Conservation (phyloP, 192 early-diverging fungal species). For the Blastocladiella britannica region DNA sequence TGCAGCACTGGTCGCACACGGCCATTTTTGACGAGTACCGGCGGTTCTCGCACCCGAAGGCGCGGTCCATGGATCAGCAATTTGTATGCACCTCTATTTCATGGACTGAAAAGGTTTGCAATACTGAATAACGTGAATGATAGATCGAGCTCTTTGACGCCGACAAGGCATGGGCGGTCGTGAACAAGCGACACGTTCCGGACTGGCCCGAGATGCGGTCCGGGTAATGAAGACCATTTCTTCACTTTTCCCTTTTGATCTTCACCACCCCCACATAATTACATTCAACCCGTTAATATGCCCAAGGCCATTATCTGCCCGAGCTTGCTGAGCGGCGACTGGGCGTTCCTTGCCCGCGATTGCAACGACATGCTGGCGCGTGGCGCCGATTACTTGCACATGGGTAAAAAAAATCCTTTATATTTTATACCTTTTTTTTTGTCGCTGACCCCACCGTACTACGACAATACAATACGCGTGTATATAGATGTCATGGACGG, state of each 20-base stretch:
- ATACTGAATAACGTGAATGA: too few species aligned
- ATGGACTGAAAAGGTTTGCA: not conserved
- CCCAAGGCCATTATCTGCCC: slow-evolving; percentile 68
- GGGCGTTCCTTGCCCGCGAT: slow-evolving; percentile 63
- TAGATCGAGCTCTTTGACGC: slow-evolving; percentile 64
- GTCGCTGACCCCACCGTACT: too few species aligned
- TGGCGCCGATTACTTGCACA: slow-evolving; percentile 83
- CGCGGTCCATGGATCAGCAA: slow-evolving; percentile 65
- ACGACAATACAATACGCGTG: too few species aligned
- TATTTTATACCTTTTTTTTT: too few species aligned
- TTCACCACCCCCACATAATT: too few species aligned
- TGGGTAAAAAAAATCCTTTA: too few species aligned
- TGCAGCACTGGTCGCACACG: slow-evolving; percentile 84
- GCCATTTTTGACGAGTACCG: slow-evolving; percentile 98
- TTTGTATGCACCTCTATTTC: slow-evolving; percentile 16
- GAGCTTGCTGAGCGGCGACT: slow-evolving; percentile 78
- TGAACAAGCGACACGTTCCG: slow-evolving; percentile 34
- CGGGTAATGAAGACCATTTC: too few species aligned
- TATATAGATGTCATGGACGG: slow-evolving; percentile 83
- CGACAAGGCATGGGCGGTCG: slow-evolving; percentile 36
- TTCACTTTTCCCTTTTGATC: too few species aligned
- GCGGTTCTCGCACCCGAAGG: slow-evolving; percentile 67
- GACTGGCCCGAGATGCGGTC: slow-evolving; percentile 28
- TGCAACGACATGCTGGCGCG: slow-evolving; percentile 65
- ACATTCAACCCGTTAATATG: slow-evolving; percentile 15